Percentiles rank a stretch among this genome's conserved stretches.
These are phyloP conservation scores for Phytophthora idaei DNA, from an alignment of 352 stramenopile species.

Conservation along the genomic window DNA sequence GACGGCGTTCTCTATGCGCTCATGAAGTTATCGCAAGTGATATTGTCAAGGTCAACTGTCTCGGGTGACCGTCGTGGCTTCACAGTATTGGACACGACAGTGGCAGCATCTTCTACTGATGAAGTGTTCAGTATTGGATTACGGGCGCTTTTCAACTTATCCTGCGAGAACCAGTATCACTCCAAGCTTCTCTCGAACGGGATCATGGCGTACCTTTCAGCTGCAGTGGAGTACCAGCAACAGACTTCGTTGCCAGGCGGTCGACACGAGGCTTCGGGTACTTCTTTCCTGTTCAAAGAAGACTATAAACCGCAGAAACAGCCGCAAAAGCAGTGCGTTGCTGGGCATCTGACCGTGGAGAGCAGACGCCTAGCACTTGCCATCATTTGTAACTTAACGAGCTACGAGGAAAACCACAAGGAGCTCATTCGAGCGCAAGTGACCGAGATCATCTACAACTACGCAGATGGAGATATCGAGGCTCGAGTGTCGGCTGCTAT, in stretches of 20 bases:
- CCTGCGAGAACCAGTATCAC: constrained; percentile 71
- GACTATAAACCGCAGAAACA: constrained; percentile 5
- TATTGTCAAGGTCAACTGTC: constrained; percentile 27
- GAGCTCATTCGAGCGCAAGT: constrained; percentile 82
- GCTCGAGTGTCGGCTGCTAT: constrained; percentile 73
- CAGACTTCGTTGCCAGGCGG: not conserved
- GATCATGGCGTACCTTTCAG: constrained; percentile 69
- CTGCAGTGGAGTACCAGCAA: constrained; percentile 45
- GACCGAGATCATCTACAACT: constrained; percentile 69
- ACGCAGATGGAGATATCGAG: constrained; percentile 73
- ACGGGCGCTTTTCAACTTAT: constrained; percentile 80
- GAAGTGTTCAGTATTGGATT: constrained; percentile 76
- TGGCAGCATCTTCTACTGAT: constrained; percentile 36
- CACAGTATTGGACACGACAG: constrained; percentile 2
- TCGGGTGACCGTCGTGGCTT: constrained; percentile 8
- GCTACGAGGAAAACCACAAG: constrained; percentile 79
- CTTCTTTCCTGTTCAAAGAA: constrained; percentile 24
- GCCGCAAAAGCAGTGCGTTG: constrained; percentile 13
- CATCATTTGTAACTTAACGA: constrained; percentile 80
- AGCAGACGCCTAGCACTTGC: constrained; percentile 63
- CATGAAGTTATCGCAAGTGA: constrained; percentile 80
- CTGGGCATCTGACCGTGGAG: constrained; percentile 39
- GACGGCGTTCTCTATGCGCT: constrained; percentile 82
- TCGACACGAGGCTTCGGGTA: not conserved
- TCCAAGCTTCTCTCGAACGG: constrained; percentile 73